Evolutionary conservation across 768 basidiomycete species (phyloP).

Genomic region (Cystofilobasidium ferigula): DNA sequence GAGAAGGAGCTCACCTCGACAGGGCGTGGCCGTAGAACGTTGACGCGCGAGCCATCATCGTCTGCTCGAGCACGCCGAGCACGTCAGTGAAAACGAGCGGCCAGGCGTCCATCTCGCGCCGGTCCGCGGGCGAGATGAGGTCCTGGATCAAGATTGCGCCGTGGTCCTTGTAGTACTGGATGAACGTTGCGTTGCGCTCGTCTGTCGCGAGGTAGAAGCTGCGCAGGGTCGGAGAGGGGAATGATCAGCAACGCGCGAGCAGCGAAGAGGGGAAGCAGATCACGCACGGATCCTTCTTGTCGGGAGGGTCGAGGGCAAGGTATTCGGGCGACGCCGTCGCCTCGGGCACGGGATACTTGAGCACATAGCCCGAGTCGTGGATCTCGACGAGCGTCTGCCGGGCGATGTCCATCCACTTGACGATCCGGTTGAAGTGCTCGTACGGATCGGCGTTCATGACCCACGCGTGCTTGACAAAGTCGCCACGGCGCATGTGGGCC

Average conservation of each 20-base stretch:
- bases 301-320: conserved; percentile 1
- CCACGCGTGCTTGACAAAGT: conserved; percentile 26
- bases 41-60: conserved; percentile 36
- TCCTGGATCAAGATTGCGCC: conserved; percentile 43
- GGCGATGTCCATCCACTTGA: conserved; percentile 18
- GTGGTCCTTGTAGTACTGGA: conserved; percentile 36
- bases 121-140: conserved; percentile 43
- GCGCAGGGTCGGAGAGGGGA: neutral
- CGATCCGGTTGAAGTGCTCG: conserved; percentile 25
- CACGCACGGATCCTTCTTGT: conserved; percentile 16
- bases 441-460: conserved; percentile 27
- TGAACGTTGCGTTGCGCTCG: conserved; percentile 40
- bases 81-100: conserved; percentile 43
- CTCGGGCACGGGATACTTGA: conserved; percentile 20
- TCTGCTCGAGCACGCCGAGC: conserved; percentile 43
- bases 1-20: neutral
- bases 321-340: conserved; percentile 9
- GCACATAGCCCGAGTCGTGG: conserved; percentile 7
- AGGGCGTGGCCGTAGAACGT: conserved; percentile 39
- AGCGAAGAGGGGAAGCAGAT: neutral
- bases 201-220: conserved; percentile 39
- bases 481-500: conserved; percentile 26
- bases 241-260: neutral
- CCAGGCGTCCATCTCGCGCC: conserved; percentile 40
- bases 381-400: conserved; percentile 13